These are phyloP conservation scores for Solanum bulbocastanum DNA, from an alignment of 257 asterid genomes.

Conservation along the genomic window DNA sequence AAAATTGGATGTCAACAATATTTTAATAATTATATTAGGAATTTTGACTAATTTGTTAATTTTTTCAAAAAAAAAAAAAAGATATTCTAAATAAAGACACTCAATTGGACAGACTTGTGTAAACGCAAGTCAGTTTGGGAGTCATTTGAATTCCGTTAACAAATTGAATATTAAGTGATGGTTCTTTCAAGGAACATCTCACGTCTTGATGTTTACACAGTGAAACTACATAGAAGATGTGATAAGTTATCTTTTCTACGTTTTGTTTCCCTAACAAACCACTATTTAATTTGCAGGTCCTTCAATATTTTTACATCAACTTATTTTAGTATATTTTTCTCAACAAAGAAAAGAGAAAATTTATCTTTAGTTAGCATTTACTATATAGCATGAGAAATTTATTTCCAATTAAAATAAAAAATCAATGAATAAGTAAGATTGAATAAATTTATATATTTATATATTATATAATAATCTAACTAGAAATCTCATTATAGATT, in stretches of 20 bases:
- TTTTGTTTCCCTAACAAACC: neutral
- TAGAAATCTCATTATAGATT: too few species aligned
- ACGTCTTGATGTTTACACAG: conserved; percentile 23
- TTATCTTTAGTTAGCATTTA: neutral
- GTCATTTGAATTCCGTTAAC: conserved; percentile 31
- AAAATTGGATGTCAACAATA: too few species aligned
- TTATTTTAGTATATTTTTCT: neutral
- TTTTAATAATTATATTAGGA: too few species aligned
- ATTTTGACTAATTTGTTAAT: too few species aligned
- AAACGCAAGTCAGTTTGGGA: neutral
- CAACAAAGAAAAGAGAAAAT: neutral
- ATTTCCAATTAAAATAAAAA: neutral
- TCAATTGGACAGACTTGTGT: too few species aligned
- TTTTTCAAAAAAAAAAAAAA: too few species aligned
- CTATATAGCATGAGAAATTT: neutral
- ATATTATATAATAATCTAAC: too few species aligned
- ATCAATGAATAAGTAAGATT: neutral
- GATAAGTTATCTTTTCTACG: neutral
- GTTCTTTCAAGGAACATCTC: neutral
- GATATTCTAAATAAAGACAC: too few species aligned
- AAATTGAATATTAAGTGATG: neutral
- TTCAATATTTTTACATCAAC: too few species aligned
- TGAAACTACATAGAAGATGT: conserved; percentile 40
- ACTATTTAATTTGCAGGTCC: neutral
- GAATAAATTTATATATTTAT: neutral